phyloP scores from a whole-genome alignment of 495 filamentous ascomycete species.

The Astrocystis sublimbata region DNA sequence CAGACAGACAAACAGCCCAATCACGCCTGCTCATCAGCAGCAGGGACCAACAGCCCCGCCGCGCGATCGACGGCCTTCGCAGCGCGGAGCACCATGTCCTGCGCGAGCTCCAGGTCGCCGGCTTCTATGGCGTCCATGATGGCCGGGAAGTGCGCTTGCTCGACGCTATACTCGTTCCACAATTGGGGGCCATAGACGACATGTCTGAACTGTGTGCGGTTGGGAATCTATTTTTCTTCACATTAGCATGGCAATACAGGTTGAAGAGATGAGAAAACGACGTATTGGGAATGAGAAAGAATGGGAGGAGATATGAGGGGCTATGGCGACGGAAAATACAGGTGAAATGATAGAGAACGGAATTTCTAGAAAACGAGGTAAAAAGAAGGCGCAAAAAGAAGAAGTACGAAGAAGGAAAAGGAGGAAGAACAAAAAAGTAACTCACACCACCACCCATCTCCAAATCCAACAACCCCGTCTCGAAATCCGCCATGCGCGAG shows the following conservation, averaged over 20 bases:
- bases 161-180: conserved; percentile 70
- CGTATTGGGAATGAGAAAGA: no score
- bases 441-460: conserved; percentile 69
- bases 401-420: neutral
- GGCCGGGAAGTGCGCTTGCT: conserved; percentile 78
- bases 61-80: conserved; percentile 68
- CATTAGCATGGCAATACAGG: conserved; percentile 11
- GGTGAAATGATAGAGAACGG: no score
- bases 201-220: conserved; percentile 93
- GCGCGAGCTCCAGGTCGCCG: conserved; percentile 68
- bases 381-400: neutral
- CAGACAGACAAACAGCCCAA: no score
- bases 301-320: no score
- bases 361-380: neutral
- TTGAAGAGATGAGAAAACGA: no score
- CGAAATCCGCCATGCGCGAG: conserved; percentile 72
- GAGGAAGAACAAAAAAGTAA: conserved; percentile 11
- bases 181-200: conserved; percentile 80
- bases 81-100: conserved; percentile 69
- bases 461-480: conserved; percentile 78
- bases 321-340: neutral
- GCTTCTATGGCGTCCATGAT: conserved; percentile 78
- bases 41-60: no score
- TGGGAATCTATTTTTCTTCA: conserved; percentile 62
- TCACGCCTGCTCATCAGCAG: no score